A percentile compares a stretch with the other conserved stretches of the same genome.
Conservation (phyloP, 2,329 filamentous ascomycete species). For the Calonectria fujianensis region DNA sequence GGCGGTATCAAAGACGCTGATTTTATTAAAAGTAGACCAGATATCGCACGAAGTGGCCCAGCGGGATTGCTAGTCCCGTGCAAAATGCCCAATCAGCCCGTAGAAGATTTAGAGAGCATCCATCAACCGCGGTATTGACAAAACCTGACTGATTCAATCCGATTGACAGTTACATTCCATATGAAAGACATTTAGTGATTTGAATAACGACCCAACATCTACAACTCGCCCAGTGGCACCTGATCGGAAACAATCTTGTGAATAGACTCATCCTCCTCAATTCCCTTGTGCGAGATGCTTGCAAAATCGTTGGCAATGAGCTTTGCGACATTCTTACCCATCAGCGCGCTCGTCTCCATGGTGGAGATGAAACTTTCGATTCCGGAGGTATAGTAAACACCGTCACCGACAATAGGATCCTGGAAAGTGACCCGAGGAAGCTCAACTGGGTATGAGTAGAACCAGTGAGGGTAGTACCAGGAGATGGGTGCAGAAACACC, state of each 20-base stretch:
- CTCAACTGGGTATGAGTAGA: slow-evolving; percentile 90
- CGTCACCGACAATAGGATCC: slow-evolving; percentile 80
- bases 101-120: not conserved
- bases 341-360: slow-evolving; percentile 96
- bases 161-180: not conserved
- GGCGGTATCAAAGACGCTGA: not conserved
- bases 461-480: slow-evolving; percentile 86
- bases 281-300: slow-evolving; percentile 48
- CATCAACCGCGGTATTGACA: not conserved
- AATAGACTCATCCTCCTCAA: slow-evolving; percentile 30
- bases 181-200: not conserved
- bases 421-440: slow-evolving; percentile 93
- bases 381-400: slow-evolving; percentile 82
- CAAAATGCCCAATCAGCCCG: not conserved
- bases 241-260: slow-evolving; percentile 26
- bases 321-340: slow-evolving; percentile 89
- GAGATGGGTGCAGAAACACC: slow-evolving; percentile 73
- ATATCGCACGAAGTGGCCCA: not conserved
- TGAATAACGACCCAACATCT: not conserved
- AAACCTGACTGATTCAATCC: not conserved
- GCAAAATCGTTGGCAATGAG: slow-evolving; percentile 78
- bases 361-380: slow-evolving; percentile 97
- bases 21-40: not conserved
- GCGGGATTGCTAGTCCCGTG: not conserved
- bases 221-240: slow-evolving; percentile 8